A percentile compares a stretch with the other conserved stretches of the same genome.
These are phyloP conservation scores for Withania somnifera DNA, from an alignment of 305 asterid genomes.

Conservation along the genomic window DNA sequence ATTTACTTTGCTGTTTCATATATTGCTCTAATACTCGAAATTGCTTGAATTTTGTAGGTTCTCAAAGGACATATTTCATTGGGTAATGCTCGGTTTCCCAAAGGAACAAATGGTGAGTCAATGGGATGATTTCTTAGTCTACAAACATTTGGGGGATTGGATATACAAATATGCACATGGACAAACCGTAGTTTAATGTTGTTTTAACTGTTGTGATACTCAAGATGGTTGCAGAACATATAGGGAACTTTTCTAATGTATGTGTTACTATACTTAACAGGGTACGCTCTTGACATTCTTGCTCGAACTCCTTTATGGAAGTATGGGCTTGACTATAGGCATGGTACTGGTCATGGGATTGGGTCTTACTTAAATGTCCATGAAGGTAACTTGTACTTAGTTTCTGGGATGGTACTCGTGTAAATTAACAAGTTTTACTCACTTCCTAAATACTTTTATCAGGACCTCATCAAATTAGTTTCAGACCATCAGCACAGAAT, in stretches of 20 bases:
- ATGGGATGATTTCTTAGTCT: background rate
- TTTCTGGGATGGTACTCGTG: background rate
- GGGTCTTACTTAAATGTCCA: slow-evolving; percentile 94
- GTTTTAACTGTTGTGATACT: background rate
- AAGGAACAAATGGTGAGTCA: slow-evolving; percentile 67
- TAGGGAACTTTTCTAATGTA: background rate
- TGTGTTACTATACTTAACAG: slow-evolving; percentile 32
- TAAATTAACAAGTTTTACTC: background rate
- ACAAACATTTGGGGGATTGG: background rate
- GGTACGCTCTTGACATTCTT: slow-evolving; percentile 74
- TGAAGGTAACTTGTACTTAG: slow-evolving; percentile 47
- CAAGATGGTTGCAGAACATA: slow-evolving; percentile 8
- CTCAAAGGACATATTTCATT: slow-evolving; percentile 89
- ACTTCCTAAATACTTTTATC: background rate
- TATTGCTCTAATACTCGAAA: background rate
- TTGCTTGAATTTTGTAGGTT: slow-evolving; percentile 40
- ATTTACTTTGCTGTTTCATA: background rate
- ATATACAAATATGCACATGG: background rate
- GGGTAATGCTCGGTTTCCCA: slow-evolving; percentile 92
- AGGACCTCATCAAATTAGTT: slow-evolving; percentile 94
- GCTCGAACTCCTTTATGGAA: slow-evolving; percentile 92
- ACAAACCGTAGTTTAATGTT: background rate
- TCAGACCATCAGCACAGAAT: slow-evolving; percentile 70
- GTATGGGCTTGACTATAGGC: slow-evolving; percentile 94
- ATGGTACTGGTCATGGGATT: slow-evolving; percentile 98